Evolutionary conservation across 148 eudicot species (phyloP).

Genomic region (Diospyros kaki): DNA sequence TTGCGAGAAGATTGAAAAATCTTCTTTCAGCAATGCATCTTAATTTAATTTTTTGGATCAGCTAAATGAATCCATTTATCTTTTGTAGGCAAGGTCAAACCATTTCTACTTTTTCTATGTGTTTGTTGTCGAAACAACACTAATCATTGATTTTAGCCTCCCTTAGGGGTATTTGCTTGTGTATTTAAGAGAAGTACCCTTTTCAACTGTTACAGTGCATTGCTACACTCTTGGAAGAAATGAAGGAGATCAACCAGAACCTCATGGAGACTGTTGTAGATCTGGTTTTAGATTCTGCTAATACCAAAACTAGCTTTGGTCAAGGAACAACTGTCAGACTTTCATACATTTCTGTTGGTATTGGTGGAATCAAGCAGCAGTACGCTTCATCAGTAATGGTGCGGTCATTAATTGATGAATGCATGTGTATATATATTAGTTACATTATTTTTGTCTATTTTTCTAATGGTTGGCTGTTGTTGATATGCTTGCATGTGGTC

Average conservation of each 20-base stretch:
- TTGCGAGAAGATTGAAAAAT: not conserved
- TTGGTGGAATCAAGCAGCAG: conserved; percentile 14
- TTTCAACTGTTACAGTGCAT: conserved; percentile 18
- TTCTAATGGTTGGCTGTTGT: not conserved
- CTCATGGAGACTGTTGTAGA: conserved; percentile 27
- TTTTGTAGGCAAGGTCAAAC: not conserved
- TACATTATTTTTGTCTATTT: not conserved
- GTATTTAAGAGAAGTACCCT: not conserved
- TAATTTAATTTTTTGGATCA: not conserved
- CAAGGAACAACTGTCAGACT: conserved; percentile 27
- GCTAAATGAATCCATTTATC: not conserved
- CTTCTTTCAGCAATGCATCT: not conserved
- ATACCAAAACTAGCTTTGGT: conserved; percentile 13
- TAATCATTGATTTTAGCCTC: no score
- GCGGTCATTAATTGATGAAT: not conserved
- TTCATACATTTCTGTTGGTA: conserved; percentile 24
- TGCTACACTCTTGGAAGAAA: conserved; percentile 25
- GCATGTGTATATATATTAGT: not conserved
- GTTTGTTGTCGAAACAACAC: no score
- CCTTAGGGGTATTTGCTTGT: no score
- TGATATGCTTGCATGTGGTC: not conserved
- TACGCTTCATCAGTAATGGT: conserved; percentile 19
- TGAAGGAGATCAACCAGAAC: conserved; percentile 25
- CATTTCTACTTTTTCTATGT: not conserved
- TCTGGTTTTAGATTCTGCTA: conserved; percentile 11